Evolutionary conservation across 2,329 filamentous ascomycete species (phyloP).

Genomic region (Pseudogymnoascus sp.): DNA sequence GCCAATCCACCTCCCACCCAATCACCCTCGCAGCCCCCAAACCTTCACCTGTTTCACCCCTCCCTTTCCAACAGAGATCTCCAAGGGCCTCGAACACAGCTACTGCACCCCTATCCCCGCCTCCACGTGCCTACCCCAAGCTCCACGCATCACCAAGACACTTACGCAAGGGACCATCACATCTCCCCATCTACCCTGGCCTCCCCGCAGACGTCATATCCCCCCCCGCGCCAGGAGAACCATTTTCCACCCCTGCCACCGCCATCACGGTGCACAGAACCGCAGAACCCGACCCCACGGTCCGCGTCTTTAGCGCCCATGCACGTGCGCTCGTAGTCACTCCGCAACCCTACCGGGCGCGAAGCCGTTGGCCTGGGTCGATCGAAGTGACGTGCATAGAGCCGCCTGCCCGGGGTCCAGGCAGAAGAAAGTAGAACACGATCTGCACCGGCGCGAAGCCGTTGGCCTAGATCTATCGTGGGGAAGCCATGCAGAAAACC

Average conservation of each 20-base stretch:
- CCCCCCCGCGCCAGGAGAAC: no score
- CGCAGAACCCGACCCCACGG: not conserved
- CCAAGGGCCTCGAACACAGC: not conserved
- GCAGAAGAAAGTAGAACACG: not conserved
- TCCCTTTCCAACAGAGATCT: not conserved
- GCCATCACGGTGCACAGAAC: no score
- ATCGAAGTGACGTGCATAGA: not conserved
- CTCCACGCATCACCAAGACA: no score
- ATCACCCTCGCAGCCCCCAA: not conserved
- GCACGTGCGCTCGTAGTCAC: not conserved
- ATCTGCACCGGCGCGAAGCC: not conserved
- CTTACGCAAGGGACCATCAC: no score
- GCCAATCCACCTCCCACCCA: not conserved
- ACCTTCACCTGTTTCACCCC: not conserved
- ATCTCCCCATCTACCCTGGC: not conserved
- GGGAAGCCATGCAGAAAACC: not conserved
- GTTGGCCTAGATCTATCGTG: not conserved
- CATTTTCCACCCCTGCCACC: no score
- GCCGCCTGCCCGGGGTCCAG: not conserved
- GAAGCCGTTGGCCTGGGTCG: not conserved
- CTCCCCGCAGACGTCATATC: no score
- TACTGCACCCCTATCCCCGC: not conserved
- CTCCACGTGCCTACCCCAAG: no score
- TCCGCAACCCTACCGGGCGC: not conserved
- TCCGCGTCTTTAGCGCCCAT: not conserved